phyloP scores from a whole-genome alignment of 352 stramenopile genomes.

The Phytophthora pini region DNA sequence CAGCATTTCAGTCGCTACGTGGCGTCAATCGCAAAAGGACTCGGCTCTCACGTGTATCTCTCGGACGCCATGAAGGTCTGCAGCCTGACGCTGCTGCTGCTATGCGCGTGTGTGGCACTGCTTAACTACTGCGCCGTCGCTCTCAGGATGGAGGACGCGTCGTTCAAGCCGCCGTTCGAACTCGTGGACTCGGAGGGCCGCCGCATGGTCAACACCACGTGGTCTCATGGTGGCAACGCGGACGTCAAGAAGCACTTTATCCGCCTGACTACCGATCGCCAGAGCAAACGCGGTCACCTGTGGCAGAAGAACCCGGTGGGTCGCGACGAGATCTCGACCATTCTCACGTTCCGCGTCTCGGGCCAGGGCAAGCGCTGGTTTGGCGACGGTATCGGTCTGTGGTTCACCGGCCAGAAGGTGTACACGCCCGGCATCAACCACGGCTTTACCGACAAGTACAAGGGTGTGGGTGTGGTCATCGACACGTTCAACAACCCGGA shows the following conservation, averaged over 20 bases:
- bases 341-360: constrained; percentile 87
- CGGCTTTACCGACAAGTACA: constrained; percentile 82
- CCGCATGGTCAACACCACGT: constrained; percentile 80
- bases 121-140: constrained; percentile 16
- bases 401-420: constrained; percentile 71
- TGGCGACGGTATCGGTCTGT: constrained; percentile 84
- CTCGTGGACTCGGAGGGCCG: constrained; percentile 61
- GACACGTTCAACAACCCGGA: constrained; percentile 89
- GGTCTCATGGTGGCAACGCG: constrained; percentile 71
- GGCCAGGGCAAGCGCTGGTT: constrained; percentile 86
- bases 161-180: constrained; percentile 83
- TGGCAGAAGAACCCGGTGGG: constrained; percentile 70
- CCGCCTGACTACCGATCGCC: constrained; percentile 86
- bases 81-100: constrained; percentile 43
- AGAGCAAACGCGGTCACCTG: constrained; percentile 86
- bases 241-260: constrained; percentile 90
- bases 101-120: constrained; percentile 34
- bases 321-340: constrained; percentile 61
- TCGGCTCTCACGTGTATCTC: constrained; percentile 7
- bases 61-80: constrained; percentile 34
- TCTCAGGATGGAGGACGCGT: constrained; percentile 66
- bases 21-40: constrained; percentile 37
- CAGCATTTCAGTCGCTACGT: constrained; percentile 22
- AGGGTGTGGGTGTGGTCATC: constrained; percentile 77
- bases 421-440: constrained; percentile 74